Evolutionary conservation across 768 basidiomycete genomes (phyloP).

Genomic region (Tylopilus subfusipes): DNA sequence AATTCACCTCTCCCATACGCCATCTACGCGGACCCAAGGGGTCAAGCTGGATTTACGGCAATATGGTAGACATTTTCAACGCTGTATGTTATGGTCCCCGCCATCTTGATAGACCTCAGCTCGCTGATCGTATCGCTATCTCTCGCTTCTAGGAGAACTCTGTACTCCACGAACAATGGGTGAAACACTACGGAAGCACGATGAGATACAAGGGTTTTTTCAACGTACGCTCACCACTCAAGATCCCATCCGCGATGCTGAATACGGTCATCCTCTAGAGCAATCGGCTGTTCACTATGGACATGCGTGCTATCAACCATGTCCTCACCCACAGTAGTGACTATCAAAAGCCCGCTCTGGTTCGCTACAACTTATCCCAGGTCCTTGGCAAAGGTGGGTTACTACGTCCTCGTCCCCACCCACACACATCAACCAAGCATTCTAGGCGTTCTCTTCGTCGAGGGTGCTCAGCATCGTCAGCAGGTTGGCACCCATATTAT

Average conservation of each 20-base stretch:
- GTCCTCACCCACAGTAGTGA: slow-evolving; percentile 48
- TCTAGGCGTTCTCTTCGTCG: slow-evolving; percentile 47
- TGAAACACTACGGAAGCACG: slow-evolving; percentile 10
- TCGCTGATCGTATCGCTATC: background rate
- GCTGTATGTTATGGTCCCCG: slow-evolving; percentile 30
- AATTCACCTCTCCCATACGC: slow-evolving; percentile 42
- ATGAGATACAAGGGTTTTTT: slow-evolving; percentile 12
- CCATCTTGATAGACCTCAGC: background rate
- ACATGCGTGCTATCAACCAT: slow-evolving; percentile 60
- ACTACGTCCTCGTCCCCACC: background rate
- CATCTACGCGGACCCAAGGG: slow-evolving; percentile 45
- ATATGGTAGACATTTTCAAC: slow-evolving; percentile 43
- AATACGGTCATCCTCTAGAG: slow-evolving; percentile 14
- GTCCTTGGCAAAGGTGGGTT: slow-evolving; percentile 1
- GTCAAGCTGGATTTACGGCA: slow-evolving; percentile 46
- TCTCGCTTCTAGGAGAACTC: slow-evolving; percentile 3
- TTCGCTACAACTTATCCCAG: background rate
- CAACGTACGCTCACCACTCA: background rate
- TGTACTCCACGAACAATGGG: slow-evolving; percentile 15
- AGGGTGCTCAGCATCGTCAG: slow-evolving; percentile 37
- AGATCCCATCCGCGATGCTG: background rate
- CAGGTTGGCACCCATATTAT: slow-evolving; percentile 28
- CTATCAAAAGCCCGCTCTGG: slow-evolving; percentile 44
- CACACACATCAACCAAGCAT: background rate
- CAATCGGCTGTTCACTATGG: slow-evolving; percentile 50